Base-by-base conservation (phyloP, 1,284 basidiomycete genomes). In the Ceratobasidium sp. region DNA sequence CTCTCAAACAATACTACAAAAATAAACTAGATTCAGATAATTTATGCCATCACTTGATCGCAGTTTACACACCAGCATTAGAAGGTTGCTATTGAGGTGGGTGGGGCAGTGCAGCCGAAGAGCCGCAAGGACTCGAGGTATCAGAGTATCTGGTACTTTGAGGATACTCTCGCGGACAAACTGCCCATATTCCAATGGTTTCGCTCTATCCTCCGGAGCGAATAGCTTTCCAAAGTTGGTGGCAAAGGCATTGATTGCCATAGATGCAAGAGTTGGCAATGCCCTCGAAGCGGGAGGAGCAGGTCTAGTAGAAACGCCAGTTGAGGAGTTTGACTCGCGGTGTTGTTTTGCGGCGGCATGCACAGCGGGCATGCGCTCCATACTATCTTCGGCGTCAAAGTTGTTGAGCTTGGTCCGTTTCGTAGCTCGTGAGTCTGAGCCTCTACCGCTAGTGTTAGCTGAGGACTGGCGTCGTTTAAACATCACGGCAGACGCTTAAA, bases 51-150 rank as follows among this genome's bases (percentile, higher is more conserved):
- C 44, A 46, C 13, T 46, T 46, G 7, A 20, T n/a, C 40, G 63
- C 40, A n/a, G n/a, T n/a, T n/a, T n/a, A 92, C 91, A n/a, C 80
- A 90, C 86, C 53, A 87, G 85, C 46, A 93, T 90, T n/a, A 92
- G 85, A 51, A 28, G 7, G 20, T 87, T 88, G 80, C 90, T 87
- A 18, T 84, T 86, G 44, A 93, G 85, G 70, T 88, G 84, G 1
- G 86, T 86, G 4, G 92, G 90, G 81, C 87, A 89, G 9, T 86
- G 83, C 1, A 85, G 82, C 75, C 85, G 86, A 42, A 93, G 83
- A 82, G 88, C 86, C 5, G 87, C 82, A 79, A 92, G 90, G 15
- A 93, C 71, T 77, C 84, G 88, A 51, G 89, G 87, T 12, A 89
- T 83, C 3, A 91, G 79, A 3, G 83, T n/a, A 61, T 92, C 90